These are phyloP conservation scores for Pascua sp. DNA, from an alignment of 1,284 basidiomycete species.

Conservation along the genomic window DNA sequence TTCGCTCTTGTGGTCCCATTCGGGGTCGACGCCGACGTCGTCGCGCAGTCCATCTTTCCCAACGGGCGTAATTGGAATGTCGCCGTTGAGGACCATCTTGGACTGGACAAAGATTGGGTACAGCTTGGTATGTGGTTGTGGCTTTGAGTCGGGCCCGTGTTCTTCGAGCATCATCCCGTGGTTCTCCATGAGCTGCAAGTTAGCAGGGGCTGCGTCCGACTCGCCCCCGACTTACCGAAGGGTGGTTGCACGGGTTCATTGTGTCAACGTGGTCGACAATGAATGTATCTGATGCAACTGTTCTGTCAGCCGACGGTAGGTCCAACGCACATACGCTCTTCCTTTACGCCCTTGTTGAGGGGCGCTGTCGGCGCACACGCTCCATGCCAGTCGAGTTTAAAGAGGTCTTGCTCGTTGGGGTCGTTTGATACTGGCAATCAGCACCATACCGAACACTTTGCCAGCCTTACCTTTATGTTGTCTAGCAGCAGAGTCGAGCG, in stretches of 20 bases:
- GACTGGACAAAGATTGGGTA: conserved; percentile 48
- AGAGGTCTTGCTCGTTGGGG: conserved; percentile 37
- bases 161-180: conserved; percentile 49
- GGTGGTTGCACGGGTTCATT: conserved; percentile 50
- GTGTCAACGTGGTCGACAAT: conserved; percentile 39
- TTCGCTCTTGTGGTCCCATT: conserved; percentile 43
- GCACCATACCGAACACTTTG: background rate
- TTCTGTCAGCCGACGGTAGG: background rate
- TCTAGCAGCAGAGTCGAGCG: conserved; percentile 40
- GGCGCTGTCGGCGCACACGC: conserved; percentile 45
- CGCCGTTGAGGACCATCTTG: conserved; percentile 45
- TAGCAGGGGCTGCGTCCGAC: background rate
- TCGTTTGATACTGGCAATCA: conserved; percentile 28
- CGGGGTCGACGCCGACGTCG: conserved; percentile 46
- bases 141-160: conserved; percentile 37
- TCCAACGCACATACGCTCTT: conserved; percentile 29
- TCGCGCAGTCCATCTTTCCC: conserved; percentile 43
- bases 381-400: conserved; percentile 38
- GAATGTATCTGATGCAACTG: conserved; percentile 42
- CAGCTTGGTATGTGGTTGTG: conserved; percentile 47
- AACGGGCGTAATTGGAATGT: conserved; percentile 50
- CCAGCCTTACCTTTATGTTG: conserved; percentile 24
- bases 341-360: conserved; percentile 36
- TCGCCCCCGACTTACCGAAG: conserved; percentile 30
- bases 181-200: conserved; percentile 36